Conservation (phyloP, 2,329 filamentous ascomycete genomes). For the Fusarium chuoi region DNA sequence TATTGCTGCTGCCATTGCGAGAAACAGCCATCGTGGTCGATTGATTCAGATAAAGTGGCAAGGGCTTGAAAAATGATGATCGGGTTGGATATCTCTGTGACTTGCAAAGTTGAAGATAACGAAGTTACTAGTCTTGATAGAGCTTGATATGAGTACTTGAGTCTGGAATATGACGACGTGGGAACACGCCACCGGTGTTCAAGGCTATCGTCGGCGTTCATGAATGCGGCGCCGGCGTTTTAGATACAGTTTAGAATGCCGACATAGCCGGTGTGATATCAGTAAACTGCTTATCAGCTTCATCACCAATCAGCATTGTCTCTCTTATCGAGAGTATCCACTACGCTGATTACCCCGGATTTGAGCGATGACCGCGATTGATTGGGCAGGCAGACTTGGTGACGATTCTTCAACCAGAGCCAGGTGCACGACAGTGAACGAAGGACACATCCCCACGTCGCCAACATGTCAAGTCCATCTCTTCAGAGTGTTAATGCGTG, state of each 20-base stretch:
- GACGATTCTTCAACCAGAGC: neutral
- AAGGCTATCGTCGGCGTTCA: neutral
- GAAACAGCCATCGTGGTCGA: neutral
- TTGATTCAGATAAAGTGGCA: neutral
- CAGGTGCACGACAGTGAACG: neutral
- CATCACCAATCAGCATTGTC: rapidly evolving
- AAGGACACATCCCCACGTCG: rapidly evolving
- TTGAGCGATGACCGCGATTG: rapidly evolving
- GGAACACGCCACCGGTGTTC: neutral
- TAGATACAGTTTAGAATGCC: neutral
- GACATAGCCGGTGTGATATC: neutral
- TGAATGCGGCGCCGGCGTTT: neutral
- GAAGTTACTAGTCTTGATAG: neutral
- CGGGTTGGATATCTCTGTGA: rapidly evolving
- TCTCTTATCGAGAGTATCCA: rapidly evolving
- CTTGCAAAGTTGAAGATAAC: neutral
- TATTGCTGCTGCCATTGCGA: neutral
- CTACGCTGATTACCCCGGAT: neutral
- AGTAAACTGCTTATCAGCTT: rapidly evolving
- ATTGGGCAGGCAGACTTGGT: neutral
- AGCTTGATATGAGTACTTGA: neutral
- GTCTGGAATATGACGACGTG: neutral
- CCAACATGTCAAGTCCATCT: neutral
- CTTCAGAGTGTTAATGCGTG: neutral
- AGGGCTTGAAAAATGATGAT: rapidly evolving